Evolutionary conservation across 805 yeast genomes (phyloP), one percentile per base, ranked within the genome.

Genomic region (Kazachstania viticola): DNA sequence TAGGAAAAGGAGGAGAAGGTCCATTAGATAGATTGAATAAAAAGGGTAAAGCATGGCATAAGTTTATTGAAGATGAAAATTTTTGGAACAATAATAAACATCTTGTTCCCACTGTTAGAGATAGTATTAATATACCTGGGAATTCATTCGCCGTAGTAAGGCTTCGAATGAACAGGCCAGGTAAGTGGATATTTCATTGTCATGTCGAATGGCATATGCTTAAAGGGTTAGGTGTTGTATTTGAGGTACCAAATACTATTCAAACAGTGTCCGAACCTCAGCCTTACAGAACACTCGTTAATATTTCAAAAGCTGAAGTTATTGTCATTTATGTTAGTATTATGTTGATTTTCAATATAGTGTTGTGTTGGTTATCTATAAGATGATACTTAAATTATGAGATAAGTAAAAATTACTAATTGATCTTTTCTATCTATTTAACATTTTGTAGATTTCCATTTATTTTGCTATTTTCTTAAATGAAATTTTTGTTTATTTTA

Each of bases 141-240:
- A 67, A 68, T 41, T 75, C 79, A 4, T 66, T 67, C 49, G 60
- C 72, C 28, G 79, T 52, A 60, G 61, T 54, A 25, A 61, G 91
- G 35, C 73, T 79, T 47, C 60, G 57, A 35, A 73, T 85, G 5
- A 68, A 73, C 39, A 73, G 75, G 41, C 82, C 85, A 2, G 91
- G 93, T 14, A 67, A 75, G 18, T 80, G 93, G 93, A 65, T 76
- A 28, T 69, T 80, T 64, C 93, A 80, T 50, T 80, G 93, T 54
- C 85, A 78, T 44, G 67, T 75, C 29, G 81, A 75, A 45, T 75
- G 79, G 74, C 83, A 75, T 51, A 65, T 75, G 51, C 69, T 65
- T 41, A 79, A 75, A 56, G 82, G 82, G 14, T 58, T 69, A 39
- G 73, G 74, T 17, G 54, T 67, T 34, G 61, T 62, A 3, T 58